Evolutionary conservation across 768 basidiomycete genomes (phyloP).

Genomic region (Termitomyces sp.): DNA sequence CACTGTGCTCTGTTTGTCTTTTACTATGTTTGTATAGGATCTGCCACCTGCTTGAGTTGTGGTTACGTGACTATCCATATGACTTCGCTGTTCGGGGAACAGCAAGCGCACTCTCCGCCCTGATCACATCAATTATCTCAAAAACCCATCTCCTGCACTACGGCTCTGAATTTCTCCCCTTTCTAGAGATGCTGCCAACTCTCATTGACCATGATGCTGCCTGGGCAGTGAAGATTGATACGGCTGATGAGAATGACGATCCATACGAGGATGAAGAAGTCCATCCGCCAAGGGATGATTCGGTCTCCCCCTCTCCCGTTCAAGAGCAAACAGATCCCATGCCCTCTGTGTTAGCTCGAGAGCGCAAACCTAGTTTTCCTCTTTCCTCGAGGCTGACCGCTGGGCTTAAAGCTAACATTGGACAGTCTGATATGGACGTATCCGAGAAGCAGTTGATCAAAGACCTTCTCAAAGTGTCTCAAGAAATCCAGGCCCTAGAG

Average conservation of each 20-base stretch:
- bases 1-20: conserved; percentile 1
- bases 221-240: conserved; percentile 69
- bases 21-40: conserved; percentile 45
- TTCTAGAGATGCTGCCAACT: conserved; percentile 62
- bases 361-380: conserved; percentile 70
- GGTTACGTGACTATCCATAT: conserved; percentile 72
- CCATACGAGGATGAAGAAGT: conserved; percentile 56
- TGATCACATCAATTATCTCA: conserved; percentile 75
- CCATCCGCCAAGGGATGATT: conserved; percentile 14
- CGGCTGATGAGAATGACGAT: conserved; percentile 62
- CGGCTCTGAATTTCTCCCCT: conserved; percentile 78
- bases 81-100: conserved; percentile 81
- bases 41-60: conserved; percentile 72
- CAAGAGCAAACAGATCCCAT: conserved; percentile 18
- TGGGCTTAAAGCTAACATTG: conserved; percentile 21
- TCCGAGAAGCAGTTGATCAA: conserved; percentile 58
- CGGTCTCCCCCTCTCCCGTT: conserved; percentile 18
- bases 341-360: conserved; percentile 35
- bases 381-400: conserved; percentile 41
- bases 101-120: conserved; percentile 64
- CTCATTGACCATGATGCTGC: conserved; percentile 65
- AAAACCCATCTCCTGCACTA: conserved; percentile 85
- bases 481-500: conserved; percentile 54
- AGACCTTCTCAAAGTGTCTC: conserved; percentile 56
- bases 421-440: conserved; percentile 32